Conservation (phyloP, 768 basidiomycete species). For the Suillus brevipes region DNA sequence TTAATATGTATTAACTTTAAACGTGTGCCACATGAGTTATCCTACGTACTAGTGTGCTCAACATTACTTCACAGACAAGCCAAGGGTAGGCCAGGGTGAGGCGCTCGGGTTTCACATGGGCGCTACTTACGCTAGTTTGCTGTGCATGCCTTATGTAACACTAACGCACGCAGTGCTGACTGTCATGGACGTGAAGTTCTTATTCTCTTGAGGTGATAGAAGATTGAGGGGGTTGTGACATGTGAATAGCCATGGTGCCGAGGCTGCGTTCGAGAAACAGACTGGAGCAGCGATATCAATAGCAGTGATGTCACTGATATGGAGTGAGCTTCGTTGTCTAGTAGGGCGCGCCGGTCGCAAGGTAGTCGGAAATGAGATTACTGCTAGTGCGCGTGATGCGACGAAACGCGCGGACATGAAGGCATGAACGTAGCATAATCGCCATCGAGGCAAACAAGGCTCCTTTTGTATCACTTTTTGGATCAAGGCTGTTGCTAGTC, state of each 20-base stretch:
- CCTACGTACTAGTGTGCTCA: neutral
- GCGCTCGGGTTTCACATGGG: neutral
- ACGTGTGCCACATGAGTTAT: neutral
- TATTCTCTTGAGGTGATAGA: neutral
- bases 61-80: neutral
- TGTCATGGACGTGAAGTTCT: neutral
- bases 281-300: too few relatives aligned
- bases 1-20: neutral
- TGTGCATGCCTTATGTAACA: neutral
- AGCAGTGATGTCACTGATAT: too few relatives aligned
- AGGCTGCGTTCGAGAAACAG: too few relatives aligned
- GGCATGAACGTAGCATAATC: neutral
- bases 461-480: neutral
- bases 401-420: neutral
- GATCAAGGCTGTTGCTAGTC: neutral
- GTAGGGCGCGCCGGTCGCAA: neutral
- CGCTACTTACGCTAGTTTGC: neutral
- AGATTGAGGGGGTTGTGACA: too few relatives aligned
- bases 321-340: too few relatives aligned
- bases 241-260: too few relatives aligned
- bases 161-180: neutral
- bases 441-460: neutral
- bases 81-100: neutral
- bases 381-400: neutral
- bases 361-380: neutral